Evolutionary conservation across 164 flowering plant genomes (phyloP), one percentile per base, ranked within the genome.

Genomic region (Cinnamomum micranthum): DNA sequence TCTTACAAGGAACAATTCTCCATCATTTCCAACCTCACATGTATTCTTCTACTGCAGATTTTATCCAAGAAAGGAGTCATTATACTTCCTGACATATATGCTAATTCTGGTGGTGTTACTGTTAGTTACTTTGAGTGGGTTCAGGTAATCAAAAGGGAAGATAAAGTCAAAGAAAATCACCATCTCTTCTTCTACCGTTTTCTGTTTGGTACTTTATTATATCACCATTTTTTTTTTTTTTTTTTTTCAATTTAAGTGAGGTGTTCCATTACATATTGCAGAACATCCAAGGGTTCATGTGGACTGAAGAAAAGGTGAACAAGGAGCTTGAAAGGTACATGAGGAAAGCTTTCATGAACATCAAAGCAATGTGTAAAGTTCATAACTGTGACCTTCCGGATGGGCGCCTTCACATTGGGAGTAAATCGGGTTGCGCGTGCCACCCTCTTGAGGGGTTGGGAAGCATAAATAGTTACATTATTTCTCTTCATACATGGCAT

Each of bases 251-350:
- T 41, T 6, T 41, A 41, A 19, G 69, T 19, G 20, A 31, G 17
- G 28, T 67, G 69, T 31, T 31, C 33, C 15, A 20, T 67, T 31
- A 35, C n/a, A 64, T 20, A 2, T 64, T 14, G 20, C 89, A 94
- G 97, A 94, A 94, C 71, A 94, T 94, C 73, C 98, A 94, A 87
- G 95, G 98, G 52, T 94, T 94, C 77, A 88, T 90, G 96, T 94
- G 98, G 98, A 95, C 89, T 2, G 98, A 94, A 77, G 96, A 89
- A 71, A 88, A 87, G 81, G 97, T 94, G 76, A 94, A 94, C 70
- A 22, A 33, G 2, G 89, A 91, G 79, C 90, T 94, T 22, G 77
- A 80, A 70, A 87, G 70, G 82, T 94, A 94, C 84, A 94, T 94
- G 98, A 88, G 82, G 50, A 79, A 73, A 74, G 91, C 97, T 19